Evolutionary conservation across 805 yeast species (phyloP).

Genomic region (Zygoascus flipseniorum): DNA sequence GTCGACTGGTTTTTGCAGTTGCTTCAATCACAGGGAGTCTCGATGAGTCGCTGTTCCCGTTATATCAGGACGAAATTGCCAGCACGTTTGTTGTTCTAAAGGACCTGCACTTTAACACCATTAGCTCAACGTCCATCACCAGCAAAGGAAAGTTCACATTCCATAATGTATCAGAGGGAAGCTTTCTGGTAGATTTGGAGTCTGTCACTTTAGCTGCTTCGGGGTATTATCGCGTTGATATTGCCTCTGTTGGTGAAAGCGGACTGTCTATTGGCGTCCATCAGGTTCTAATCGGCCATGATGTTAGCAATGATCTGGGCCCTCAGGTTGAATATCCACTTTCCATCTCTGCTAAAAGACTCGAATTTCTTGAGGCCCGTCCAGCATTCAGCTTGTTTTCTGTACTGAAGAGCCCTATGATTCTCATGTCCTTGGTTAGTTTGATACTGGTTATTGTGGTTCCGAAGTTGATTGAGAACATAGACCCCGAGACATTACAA

Average conservation of each 20-base stretch:
- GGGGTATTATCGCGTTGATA: constrained; percentile 15
- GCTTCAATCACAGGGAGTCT: constrained; percentile 11
- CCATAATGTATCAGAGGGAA: constrained; percentile 20
- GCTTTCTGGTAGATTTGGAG: constrained; percentile 17
- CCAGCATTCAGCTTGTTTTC: constrained; percentile 23
- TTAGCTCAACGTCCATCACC: constrained; percentile 3
- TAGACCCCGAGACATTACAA: constrained; percentile 30
- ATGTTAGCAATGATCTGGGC: constrained; percentile 20
- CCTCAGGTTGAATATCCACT: constrained; percentile 27
- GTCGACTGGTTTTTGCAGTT: constrained; percentile 4
- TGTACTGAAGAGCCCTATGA: constrained; percentile 30
- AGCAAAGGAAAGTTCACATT: constrained; percentile 19
- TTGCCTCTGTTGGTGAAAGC: constrained; percentile 10
- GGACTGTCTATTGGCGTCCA: constrained; percentile 21
- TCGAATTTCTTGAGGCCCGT: constrained; percentile 20
- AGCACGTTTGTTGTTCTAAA: constrained; percentile 6
- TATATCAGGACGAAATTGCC: constrained; percentile 9
- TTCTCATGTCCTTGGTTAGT: constrained; percentile 26
- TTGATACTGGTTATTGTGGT: constrained; percentile 26
- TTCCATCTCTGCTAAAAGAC: constrained; percentile 20
- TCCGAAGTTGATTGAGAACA: constrained; percentile 24
- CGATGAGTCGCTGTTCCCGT: constrained; percentile 10
- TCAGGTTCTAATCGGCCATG: constrained; percentile 23
- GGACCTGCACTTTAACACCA: neutral
- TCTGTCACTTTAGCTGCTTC: constrained; percentile 14